Evolutionary conservation across 2,329 filamentous ascomycete genomes (phyloP).

Genomic region (Rhynchosporium secalis): DNA sequence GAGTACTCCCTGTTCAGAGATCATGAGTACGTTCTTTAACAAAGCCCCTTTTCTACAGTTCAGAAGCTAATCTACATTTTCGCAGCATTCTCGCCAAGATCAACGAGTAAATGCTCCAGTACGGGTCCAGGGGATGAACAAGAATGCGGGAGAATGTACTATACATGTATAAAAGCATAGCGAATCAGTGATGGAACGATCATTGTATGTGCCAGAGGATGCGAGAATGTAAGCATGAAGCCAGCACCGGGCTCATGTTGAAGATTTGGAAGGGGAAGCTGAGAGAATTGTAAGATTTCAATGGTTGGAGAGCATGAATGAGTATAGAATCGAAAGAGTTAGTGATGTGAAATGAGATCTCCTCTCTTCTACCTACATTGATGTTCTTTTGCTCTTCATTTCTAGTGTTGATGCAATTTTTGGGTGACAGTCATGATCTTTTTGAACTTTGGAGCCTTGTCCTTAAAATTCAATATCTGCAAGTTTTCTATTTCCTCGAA

Average conservation of each 20-base stretch:
- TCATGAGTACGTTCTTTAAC: conserved; percentile 75
- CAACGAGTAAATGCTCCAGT: conserved; percentile 72
- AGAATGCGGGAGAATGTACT: conserved; percentile 27
- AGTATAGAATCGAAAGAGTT: not conserved
- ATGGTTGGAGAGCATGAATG: not conserved
- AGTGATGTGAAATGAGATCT: conserved; percentile 19
- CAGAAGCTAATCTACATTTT: conserved; percentile 7
- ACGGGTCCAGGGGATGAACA: conserved; percentile 1
- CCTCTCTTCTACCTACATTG: conserved; percentile 10
- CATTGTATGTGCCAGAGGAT: not conserved
- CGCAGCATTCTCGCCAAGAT: conserved; percentile 95
- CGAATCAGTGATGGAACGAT: conserved; percentile 19
- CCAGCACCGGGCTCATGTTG: not conserved
- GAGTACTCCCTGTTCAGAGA: conserved; percentile 96
- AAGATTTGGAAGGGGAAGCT: not conserved
- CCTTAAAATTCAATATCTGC: too few species aligned
- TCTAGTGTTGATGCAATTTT: not conserved
- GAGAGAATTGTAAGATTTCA: conserved; percentile 1
- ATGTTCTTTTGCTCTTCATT: not conserved
- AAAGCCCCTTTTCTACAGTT: not conserved
- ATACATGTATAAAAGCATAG: conserved; percentile 35
- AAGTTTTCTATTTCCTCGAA: too few species aligned
- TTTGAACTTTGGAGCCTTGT: not conserved
- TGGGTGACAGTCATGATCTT: not conserved
- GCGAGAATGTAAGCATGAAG: conserved; percentile 11